These are phyloP conservation scores for Eucalyptus brandiana DNA, from an alignment of 345 rosid genomes.

Conservation along the genomic window DNA sequence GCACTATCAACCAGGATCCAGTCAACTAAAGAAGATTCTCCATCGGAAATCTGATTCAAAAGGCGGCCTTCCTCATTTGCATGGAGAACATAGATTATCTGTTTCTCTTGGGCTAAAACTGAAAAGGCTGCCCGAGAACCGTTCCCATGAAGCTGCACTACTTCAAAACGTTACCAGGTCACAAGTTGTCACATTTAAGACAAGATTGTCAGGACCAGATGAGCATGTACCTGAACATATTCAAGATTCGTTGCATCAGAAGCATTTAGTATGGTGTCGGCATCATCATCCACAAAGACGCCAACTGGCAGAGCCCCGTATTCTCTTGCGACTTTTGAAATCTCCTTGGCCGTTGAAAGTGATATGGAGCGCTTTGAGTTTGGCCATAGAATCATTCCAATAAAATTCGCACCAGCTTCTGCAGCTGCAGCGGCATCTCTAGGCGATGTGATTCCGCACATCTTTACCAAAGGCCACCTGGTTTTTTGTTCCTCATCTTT, in stretches of 20 bases:
- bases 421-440: slow-evolving; percentile 75
- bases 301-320: slow-evolving; percentile 73
- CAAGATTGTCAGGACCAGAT: neutral
- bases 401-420: slow-evolving; percentile 77
- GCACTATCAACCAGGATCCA: slow-evolving; percentile 90
- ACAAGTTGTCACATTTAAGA: neutral
- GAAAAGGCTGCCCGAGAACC: slow-evolving; percentile 56
- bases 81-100: slow-evolving; percentile 67
- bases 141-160: slow-evolving; percentile 67
- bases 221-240: slow-evolving; percentile 52
- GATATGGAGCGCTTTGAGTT: slow-evolving; percentile 78
- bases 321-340: slow-evolving; percentile 70
- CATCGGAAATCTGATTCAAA: slow-evolving; percentile 49
- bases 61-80: slow-evolving; percentile 60
- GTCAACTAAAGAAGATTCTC: slow-evolving; percentile 52
- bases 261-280: slow-evolving; percentile 45
- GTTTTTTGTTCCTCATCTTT: slow-evolving; percentile 8
- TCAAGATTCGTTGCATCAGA: slow-evolving; percentile 61
- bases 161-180: neutral
- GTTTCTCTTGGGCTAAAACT: slow-evolving; percentile 23
- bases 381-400: slow-evolving; percentile 92
- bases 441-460: slow-evolving; percentile 82
- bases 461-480: slow-evolving; percentile 47
- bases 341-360: slow-evolving; percentile 58
- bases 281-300: slow-evolving; percentile 81